Evolutionary conservation across 73 alveolate genomes (phyloP), one percentile per base, ranked within the genome.

Genomic region (Paramecium biaurelia): DNA sequence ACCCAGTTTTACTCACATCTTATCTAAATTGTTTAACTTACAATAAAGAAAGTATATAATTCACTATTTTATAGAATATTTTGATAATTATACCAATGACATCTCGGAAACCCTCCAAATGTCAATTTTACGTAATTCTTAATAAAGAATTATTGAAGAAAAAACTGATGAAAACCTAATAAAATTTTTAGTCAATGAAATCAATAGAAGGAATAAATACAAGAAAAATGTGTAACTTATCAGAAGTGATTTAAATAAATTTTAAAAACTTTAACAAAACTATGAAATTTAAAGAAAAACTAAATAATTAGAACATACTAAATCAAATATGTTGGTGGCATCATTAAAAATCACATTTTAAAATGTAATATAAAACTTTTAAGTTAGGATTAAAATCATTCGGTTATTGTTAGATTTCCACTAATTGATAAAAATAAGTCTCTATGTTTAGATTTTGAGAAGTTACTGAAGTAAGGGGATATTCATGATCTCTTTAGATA

Each of bases 71-170:
- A 63, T 30, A 63, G 84, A 63, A 63, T 63, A 30, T 63, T 63
- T 63, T 24, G 84, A 63, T 26, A 63, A 63, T 63, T 63, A 63
- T n/a, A 63, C 41, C 21, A 32, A 32, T 30, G 84, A 63, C 49
- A 63, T 63, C 21, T 63, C 84, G 45, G 84, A 63, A 63, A 30
- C 41, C 41, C 84, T 63, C 84, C 84, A 63, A 63, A 63, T 63
- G 84, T 63, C 84, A 63, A 63, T 63, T 63, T 63, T 63, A 63
- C 84, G 84, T 63, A 63, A 63, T 63, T 63, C 84, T 30, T 63
- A 63, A 63, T 32, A 63, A 63, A 63, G 84, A 63, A 63, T 63
- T 63, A 63, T 63, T 26, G 84, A 63, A 11, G 84, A 63, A 63
- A 63, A 63, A 63, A 63, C 84, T 63, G 84, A 63, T 18, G 84